phyloP scores from a whole-genome alignment of 768 basidiomycete genomes.

The Lactifluus echinatus region DNA sequence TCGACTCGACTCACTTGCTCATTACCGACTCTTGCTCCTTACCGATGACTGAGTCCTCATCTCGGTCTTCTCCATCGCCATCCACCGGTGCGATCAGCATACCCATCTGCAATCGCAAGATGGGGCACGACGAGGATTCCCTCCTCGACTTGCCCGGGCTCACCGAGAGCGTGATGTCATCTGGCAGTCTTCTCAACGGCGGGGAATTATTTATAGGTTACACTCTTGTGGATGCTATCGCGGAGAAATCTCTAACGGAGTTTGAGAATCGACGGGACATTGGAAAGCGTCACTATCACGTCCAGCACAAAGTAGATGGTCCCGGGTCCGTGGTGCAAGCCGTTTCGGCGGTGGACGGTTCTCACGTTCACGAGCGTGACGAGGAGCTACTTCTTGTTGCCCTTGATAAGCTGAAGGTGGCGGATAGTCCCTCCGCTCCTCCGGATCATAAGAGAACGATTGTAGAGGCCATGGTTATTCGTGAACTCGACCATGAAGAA shows the following conservation, averaged over 20 bases:
- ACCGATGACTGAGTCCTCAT: background rate
- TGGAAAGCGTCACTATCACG: background rate
- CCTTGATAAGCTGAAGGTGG: conserved; percentile 25
- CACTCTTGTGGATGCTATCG: background rate
- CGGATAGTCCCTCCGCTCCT: background rate
- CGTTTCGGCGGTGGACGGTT: background rate
- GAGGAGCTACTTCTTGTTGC: conserved; percentile 3
- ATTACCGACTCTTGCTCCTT: background rate
- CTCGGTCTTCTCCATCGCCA: background rate
- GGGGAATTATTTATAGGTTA: background rate
- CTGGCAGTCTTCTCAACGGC: background rate
- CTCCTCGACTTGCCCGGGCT: conserved; percentile 1
- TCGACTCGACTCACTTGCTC: background rate
- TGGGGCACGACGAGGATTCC: conserved; percentile 1
- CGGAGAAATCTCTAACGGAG: background rate
- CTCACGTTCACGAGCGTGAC: background rate
- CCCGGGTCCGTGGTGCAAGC: background rate
- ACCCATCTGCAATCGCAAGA: background rate
- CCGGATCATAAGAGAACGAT: conserved; percentile 46
- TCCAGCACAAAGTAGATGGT: background rate
- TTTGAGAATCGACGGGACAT: background rate
- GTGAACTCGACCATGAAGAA: conserved; percentile 69
- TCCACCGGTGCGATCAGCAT: background rate
- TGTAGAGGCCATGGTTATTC: conserved; percentile 72
- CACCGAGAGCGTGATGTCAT: background rate